Evolutionary conservation across 2,329 filamentous ascomycete genomes (phyloP).

Genomic region (Exophiala alcalophila): DNA sequence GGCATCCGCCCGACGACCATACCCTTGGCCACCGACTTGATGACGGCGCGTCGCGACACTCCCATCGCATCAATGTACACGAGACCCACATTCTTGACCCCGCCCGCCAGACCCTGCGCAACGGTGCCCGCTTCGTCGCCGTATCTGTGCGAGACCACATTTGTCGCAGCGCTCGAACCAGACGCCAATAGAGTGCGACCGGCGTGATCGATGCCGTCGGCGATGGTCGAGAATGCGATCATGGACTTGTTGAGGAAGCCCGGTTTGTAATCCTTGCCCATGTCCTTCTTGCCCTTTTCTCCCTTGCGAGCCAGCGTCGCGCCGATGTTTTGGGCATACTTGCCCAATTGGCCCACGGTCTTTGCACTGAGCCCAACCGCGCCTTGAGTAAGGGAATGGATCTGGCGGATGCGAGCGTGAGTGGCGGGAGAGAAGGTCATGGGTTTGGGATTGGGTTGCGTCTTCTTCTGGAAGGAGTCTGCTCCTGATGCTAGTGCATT

Average conservation of each 20-base stretch:
- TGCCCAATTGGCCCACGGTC: constrained; percentile 79
- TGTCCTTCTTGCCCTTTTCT: constrained; percentile 56
- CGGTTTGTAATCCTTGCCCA: constrained; percentile 80
- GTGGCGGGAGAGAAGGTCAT: constrained; percentile 85
- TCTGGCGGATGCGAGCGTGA: constrained; percentile 79
- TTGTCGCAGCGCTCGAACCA: constrained; percentile 73
- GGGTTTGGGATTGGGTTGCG: constrained; percentile 72
- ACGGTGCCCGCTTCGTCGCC: constrained; percentile 80
- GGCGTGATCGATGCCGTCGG: constrained; percentile 87
- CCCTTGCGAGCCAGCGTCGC: constrained; percentile 68
- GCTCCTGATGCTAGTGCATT: constrained; percentile 75
- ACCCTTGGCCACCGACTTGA: constrained; percentile 94
- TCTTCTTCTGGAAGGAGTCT: constrained; percentile 74
- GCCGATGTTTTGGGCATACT: constrained; percentile 85
- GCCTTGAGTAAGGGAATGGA: constrained; percentile 78
- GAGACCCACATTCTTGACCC: constrained; percentile 91
- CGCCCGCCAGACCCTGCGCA: constrained; percentile 71
- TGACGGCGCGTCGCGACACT: constrained; percentile 80
- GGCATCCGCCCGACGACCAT: constrained; percentile 63
- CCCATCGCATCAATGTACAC: constrained; percentile 97
- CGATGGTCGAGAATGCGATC: constrained; percentile 93
- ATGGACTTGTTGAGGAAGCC: constrained; percentile 91
- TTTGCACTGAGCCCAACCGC: constrained; percentile 79
- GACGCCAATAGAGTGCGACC: constrained; percentile 73
- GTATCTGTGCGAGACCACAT: constrained; percentile 85